phyloP scores from a whole-genome alignment of 2,329 filamentous ascomycete species.

The Verticillium longisporum region DNA sequence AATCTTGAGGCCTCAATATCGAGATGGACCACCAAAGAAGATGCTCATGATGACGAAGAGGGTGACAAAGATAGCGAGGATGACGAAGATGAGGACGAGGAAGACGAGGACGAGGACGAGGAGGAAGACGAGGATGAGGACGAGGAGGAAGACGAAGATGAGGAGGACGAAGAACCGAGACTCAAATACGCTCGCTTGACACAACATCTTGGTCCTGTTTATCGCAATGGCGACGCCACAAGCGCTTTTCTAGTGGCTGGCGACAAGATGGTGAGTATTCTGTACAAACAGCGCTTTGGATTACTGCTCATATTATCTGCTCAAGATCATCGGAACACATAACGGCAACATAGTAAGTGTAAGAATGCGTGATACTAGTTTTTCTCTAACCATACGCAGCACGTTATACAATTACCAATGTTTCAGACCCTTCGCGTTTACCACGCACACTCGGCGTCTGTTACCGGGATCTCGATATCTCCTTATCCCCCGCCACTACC shows the following conservation, averaged over 20 bases:
- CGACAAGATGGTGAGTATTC: conserved; percentile 79
- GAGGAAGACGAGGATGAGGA: conserved; percentile 47
- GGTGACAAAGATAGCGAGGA: conserved; percentile 10
- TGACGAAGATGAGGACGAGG: conserved; percentile 15
- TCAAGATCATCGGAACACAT: conserved; percentile 82
- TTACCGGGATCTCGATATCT: conserved; percentile 85
- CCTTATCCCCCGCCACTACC: conserved; percentile 62
- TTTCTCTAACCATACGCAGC: conserved; percentile 37
- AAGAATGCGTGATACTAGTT: not conserved
- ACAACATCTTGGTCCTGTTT: conserved; percentile 69
- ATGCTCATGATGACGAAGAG: conserved; percentile 7
- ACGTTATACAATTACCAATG: conserved; percentile 77
- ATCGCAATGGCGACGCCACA: conserved; percentile 92
- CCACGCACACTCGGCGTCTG: conserved; percentile 85
- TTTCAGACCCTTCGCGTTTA: conserved; percentile 81
- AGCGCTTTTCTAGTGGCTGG: conserved; percentile 85
- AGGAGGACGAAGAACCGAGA: conserved; percentile 87
- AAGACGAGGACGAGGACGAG: conserved; percentile 33
- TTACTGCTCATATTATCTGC: conserved; percentile 23
- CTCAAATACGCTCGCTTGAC: conserved; percentile 91
- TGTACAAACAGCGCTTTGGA: not conserved
- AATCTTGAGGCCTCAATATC: conserved; percentile 8
- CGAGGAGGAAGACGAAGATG: conserved; percentile 66
- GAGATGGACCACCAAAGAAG: conserved; percentile 5
- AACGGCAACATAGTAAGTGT: conserved; percentile 85